Conservation (phyloP, 495 filamentous ascomycete species). For the Xylaria venustula region DNA sequence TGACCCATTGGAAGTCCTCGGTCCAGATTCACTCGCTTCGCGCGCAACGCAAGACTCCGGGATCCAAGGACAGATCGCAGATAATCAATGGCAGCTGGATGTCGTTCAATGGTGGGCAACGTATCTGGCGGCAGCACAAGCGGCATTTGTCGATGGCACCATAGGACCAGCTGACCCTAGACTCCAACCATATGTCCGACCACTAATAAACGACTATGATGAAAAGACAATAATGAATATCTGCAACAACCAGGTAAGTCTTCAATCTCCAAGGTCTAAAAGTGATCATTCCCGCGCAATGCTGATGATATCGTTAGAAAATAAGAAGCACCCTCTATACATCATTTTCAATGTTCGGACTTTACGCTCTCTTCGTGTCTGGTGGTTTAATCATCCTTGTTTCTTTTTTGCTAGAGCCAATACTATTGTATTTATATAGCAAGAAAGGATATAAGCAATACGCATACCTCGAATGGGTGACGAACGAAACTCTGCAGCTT, state of each 20-base stretch:
- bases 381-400: slow-evolving; percentile 10
- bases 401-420: slow-evolving; percentile 7
- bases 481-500: slow-evolving; percentile 16
- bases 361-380: slow-evolving; percentile 7
- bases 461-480: slow-evolving; percentile 13
- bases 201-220: background rate
- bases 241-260: too few relatives aligned
- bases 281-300: too few relatives aligned
- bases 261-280: too few relatives aligned
- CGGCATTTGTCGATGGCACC: background rate
- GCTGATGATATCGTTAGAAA: too few relatives aligned
- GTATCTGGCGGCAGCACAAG: slow-evolving; percentile 2
- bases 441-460: background rate
- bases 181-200: slow-evolving; percentile 4
- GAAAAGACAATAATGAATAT: background rate
- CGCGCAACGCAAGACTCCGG: background rate
- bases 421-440: background rate
- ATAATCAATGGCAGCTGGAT: slow-evolving; percentile 16
- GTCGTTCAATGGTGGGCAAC: slow-evolving; percentile 5
- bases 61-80: background rate
- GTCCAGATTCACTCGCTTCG: too few relatives aligned
- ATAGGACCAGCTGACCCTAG: slow-evolving; percentile 5
- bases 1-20: too few relatives aligned
- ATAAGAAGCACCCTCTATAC: slow-evolving; percentile 9
- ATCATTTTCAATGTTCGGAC: slow-evolving; percentile 16